A percentile compares a stretch with the other conserved stretches of the same genome.
phyloP scores from a whole-genome alignment of 1,284 basidiomycete genomes.

The Porphyrellus sp. region DNA sequence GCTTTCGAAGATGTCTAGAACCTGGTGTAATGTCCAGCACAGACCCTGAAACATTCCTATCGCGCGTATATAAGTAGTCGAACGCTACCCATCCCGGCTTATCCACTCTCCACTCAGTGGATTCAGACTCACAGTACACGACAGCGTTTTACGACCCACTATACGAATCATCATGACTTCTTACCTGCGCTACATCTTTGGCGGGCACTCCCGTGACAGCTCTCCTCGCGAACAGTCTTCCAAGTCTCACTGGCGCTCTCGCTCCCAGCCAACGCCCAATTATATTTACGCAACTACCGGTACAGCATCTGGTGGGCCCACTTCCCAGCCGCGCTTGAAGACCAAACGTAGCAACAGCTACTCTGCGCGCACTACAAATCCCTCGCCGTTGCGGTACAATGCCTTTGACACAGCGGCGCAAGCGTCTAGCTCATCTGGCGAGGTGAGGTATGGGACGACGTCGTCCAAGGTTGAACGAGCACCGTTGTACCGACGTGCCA shows the following conservation, averaged over 20 bases:
- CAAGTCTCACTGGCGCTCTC: constrained; percentile 32
- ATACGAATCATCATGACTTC: constrained; percentile 29
- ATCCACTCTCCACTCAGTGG: constrained; percentile 12
- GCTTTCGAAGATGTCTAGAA: constrained; percentile 23
- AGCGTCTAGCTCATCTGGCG: constrained; percentile 16
- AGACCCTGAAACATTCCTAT: constrained; percentile 25
- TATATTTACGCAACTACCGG: constrained; percentile 31
- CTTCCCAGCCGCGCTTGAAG: constrained; percentile 33
- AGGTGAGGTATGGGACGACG: constrained; percentile 29
- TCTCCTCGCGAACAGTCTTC: constrained; percentile 27
- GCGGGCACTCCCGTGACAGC: constrained; percentile 29
- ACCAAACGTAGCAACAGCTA: constrained; percentile 37
- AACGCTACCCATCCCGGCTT: neutral
- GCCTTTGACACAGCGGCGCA: constrained; percentile 25
- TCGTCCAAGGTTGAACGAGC: constrained; percentile 27
- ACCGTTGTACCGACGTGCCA: constrained; percentile 34
- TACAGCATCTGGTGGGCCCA: constrained; percentile 17
- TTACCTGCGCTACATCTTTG: constrained; percentile 36
- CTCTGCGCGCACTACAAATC: constrained; percentile 29
- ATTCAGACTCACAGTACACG: constrained; percentile 16
- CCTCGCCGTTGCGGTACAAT: constrained; percentile 33
- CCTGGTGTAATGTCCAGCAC: constrained; percentile 7
- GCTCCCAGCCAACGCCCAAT: constrained; percentile 28
- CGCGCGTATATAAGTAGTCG: constrained; percentile 28
- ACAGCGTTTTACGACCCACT: constrained; percentile 20